A percentile compares a stretch with the other conserved stretches of the same genome.
Evolutionary conservation across 2,329 filamentous ascomycete species (phyloP).

Genomic region (Trichophyton verrucosum): DNA sequence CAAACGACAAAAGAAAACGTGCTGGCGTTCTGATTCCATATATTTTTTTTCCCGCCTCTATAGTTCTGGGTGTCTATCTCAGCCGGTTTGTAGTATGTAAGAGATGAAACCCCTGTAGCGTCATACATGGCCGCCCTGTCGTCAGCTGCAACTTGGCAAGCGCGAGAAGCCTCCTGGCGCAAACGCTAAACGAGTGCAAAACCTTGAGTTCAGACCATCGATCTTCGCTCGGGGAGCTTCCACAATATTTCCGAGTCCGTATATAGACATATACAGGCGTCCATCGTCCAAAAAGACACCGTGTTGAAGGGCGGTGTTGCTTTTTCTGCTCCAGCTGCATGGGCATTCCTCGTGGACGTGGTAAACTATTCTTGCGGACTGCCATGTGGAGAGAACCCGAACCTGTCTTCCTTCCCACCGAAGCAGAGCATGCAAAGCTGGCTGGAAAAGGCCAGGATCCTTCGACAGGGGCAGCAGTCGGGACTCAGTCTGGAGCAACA

Average conservation of each 20-base stretch:
- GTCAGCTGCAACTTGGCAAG: slow-evolving; percentile 1
- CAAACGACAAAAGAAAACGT: background rate
- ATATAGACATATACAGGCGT: background rate
- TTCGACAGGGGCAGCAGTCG: background rate
- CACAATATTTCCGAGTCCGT: background rate
- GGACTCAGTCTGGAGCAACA: background rate
- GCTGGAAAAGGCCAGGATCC: background rate
- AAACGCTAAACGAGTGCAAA: background rate
- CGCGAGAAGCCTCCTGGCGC: background rate
- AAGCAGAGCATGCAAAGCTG: too few relatives aligned
- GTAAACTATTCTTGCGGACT: too few relatives aligned
- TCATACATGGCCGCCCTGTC: slow-evolving; percentile 5
- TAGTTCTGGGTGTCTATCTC: background rate
- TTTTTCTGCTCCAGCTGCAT: too few relatives aligned
- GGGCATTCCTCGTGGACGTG: too few relatives aligned
- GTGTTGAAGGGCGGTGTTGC: too few relatives aligned
- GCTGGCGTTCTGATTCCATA: background rate
- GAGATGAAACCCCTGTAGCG: background rate
- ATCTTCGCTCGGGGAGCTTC: background rate
- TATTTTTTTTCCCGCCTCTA: background rate
- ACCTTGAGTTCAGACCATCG: slow-evolving; percentile 2
- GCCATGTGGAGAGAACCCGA: too few relatives aligned
- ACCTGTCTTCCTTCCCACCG: too few relatives aligned
- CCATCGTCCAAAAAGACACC: too few relatives aligned
- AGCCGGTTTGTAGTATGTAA: too few relatives aligned